Conservation (phyloP, 2,329 filamentous ascomycete species). For the Pseudogymnoascus sp. region DNA sequence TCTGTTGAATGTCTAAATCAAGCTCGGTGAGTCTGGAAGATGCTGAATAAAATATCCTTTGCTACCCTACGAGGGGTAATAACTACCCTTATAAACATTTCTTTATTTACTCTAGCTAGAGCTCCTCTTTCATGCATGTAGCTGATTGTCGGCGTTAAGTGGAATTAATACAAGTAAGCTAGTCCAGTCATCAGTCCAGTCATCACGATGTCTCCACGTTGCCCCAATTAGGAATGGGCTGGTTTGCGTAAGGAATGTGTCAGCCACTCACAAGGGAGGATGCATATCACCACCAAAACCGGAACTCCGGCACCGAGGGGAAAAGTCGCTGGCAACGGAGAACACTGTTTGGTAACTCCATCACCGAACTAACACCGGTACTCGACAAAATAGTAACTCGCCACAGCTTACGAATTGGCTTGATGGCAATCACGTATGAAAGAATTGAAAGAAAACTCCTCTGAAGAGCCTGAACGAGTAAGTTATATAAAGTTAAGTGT, state of each 20-base stretch:
- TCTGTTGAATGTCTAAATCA: not conserved
- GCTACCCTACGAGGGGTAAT: not conserved
- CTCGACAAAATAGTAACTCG: not conserved
- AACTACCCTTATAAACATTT: not conserved
- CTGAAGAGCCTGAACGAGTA: not conserved
- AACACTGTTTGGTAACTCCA: not conserved
- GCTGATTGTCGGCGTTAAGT: not conserved
- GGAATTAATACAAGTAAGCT: not conserved
- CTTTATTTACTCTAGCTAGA: not conserved
- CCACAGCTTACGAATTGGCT: not conserved
- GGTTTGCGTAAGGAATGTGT: not conserved
- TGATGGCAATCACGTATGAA: not conserved
- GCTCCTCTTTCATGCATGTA: not conserved
- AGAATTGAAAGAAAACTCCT: not conserved
- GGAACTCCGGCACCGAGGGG: not conserved
- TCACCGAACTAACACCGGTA: not conserved
- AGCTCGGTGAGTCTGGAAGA: not conserved
- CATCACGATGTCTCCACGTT: not conserved
- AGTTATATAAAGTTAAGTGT: not conserved
- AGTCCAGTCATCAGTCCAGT: not conserved
- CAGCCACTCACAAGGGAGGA: not conserved
- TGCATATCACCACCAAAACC: not conserved
- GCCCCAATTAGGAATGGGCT: not conserved
- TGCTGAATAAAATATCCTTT: no score
- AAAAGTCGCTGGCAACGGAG: not conserved